A percentile compares a stretch with the other conserved stretches of the same genome.
Evolutionary conservation across 2,329 filamentous ascomycete genomes (phyloP).

Genomic region (Cercospora beticola): DNA sequence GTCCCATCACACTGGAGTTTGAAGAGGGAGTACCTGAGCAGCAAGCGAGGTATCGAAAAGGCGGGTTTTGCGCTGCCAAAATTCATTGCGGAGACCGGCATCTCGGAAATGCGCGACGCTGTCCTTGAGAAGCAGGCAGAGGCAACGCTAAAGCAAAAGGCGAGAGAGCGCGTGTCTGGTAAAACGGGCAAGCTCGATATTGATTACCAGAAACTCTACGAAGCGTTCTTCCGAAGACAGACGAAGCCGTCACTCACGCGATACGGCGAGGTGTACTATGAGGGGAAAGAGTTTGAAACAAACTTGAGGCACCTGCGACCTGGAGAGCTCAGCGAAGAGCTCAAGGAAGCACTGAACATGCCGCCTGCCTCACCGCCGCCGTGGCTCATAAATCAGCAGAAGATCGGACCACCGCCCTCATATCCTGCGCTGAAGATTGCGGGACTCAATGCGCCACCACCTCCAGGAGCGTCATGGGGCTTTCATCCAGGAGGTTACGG

Average conservation of each 20-base stretch:
- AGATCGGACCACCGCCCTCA: conserved; percentile 86
- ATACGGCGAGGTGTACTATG: conserved; percentile 99
- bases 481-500: conserved; percentile 95
- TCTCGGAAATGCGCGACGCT: conserved; percentile 96
- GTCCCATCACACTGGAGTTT: conserved; percentile 93
- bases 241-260: conserved; percentile 91
- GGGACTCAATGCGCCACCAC: conserved; percentile 89
- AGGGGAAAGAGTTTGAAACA: conserved; percentile 97
- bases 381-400: conserved; percentile 96
- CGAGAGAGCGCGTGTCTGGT: conserved; percentile 86
- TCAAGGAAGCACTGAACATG: conserved; percentile 92
- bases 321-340: conserved; percentile 82
- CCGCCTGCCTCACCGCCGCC: conserved; percentile 88
- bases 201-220: conserved; percentile 96
- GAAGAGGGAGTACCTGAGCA: conserved; percentile 95
- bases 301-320: conserved; percentile 87
- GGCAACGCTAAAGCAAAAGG: conserved; percentile 88
- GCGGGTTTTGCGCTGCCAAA: conserved; percentile 87
- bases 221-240: conserved; percentile 97
- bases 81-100: conserved; percentile 96
- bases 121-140: conserved; percentile 94
- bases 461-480: conserved; percentile 86
- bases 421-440: conserved; percentile 95
- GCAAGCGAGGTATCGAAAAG: conserved; percentile 95
- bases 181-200: conserved; percentile 98